phyloP scores from a whole-genome alignment of 305 asterid species.

The Rubia peregrina region DNA sequence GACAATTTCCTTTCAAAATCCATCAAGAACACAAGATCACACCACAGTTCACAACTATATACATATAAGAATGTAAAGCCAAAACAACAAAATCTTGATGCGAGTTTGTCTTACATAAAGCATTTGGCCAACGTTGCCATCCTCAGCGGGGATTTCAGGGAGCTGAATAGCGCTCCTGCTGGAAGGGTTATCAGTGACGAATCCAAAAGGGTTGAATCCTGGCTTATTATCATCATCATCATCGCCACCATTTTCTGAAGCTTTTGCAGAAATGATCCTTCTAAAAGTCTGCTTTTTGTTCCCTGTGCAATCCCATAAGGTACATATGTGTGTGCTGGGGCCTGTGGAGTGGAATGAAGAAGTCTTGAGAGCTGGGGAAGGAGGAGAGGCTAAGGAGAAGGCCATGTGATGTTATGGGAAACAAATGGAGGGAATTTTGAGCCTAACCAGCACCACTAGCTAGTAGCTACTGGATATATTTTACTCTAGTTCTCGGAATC shows the following conservation, averaged over 20 bases:
- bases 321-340: constrained; percentile 16
- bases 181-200: constrained; percentile 89
- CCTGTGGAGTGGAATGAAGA: constrained; percentile 20
- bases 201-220: constrained; percentile 83
- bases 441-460: constrained; percentile 50
- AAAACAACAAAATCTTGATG: background rate
- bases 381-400: constrained; percentile 41
- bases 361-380: constrained; percentile 24
- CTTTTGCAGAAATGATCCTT: constrained; percentile 32
- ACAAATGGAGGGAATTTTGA: constrained; percentile 44
- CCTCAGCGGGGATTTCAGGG: constrained; percentile 91
- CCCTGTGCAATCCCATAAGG: constrained; percentile 17
- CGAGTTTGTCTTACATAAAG: constrained; percentile 46
- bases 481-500: background rate
- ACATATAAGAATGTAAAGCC: background rate
- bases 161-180: constrained; percentile 90
- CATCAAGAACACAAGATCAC: background rate
- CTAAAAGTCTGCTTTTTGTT: constrained; percentile 17
- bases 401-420: constrained; percentile 32
- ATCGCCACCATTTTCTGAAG: constrained; percentile 37
- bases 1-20: background rate
- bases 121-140: constrained; percentile 95
- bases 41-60: background rate
- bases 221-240: constrained; percentile 45
- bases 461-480: background rate